A percentile compares a stretch with the other conserved stretches of the same genome.
Evolutionary conservation across 2,329 filamentous ascomycete species (phyloP).

Genomic region (Diplodia sapinea): DNA sequence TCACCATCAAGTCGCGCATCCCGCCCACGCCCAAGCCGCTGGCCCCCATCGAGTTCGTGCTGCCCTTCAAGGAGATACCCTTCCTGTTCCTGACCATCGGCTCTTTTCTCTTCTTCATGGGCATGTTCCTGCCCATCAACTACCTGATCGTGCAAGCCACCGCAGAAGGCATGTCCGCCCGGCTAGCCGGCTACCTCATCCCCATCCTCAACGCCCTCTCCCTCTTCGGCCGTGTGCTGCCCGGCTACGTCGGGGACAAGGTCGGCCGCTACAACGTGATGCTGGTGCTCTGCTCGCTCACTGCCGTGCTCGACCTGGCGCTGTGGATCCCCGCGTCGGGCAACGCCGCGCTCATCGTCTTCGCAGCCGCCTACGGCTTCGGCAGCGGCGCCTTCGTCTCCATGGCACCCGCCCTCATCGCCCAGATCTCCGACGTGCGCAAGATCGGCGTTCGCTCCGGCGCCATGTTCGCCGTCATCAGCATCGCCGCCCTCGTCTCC

Average conservation of each 20-base stretch:
- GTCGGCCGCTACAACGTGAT: slow-evolving; percentile 62
- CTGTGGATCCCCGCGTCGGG: slow-evolving; percentile 59
- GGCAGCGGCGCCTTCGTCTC: slow-evolving; percentile 70
- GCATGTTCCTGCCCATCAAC: slow-evolving; percentile 65
- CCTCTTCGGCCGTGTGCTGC: slow-evolving; percentile 60
- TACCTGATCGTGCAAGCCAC: slow-evolving; percentile 55
- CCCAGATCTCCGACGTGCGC: slow-evolving; percentile 72
- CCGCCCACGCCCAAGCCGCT: slow-evolving; percentile 45
- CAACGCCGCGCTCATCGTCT: slow-evolving; percentile 66
- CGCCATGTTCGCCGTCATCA: slow-evolving; percentile 65
- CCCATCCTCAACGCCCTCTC: slow-evolving; percentile 58
- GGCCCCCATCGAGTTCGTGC: slow-evolving; percentile 40
- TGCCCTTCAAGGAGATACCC: slow-evolving; percentile 41
- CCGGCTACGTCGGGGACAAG: slow-evolving; percentile 60
- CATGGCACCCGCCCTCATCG: slow-evolving; percentile 67
- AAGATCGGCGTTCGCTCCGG: slow-evolving; percentile 74
- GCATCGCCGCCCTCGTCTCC: slow-evolving; percentile 69
- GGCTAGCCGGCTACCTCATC: slow-evolving; percentile 60
- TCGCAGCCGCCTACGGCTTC: slow-evolving; percentile 72
- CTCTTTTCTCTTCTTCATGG: slow-evolving; percentile 58
- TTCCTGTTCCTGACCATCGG: slow-evolving; percentile 42
- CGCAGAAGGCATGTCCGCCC: slow-evolving; percentile 53
- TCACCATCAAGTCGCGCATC: slow-evolving; percentile 58
- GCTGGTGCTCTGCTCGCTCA: slow-evolving; percentile 50
- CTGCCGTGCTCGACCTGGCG: slow-evolving; percentile 58